These are phyloP conservation scores for Dianthus caryophyllus DNA, from an alignment of 148 eudicot species.

Conservation along the genomic window DNA sequence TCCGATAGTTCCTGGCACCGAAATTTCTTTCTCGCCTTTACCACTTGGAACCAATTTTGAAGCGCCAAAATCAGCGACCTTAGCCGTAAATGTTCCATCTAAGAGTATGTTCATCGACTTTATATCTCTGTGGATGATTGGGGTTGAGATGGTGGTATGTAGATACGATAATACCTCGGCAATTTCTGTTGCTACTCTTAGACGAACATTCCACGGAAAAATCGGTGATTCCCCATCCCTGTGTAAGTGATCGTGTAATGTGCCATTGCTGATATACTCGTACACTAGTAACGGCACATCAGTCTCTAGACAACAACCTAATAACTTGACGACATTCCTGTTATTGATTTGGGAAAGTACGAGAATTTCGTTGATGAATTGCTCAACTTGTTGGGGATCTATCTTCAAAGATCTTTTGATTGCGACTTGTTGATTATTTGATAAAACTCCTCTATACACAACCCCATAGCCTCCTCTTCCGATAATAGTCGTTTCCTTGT, in stretches of 20 bases:
- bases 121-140: constrained; percentile 26
- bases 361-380: constrained; percentile 24
- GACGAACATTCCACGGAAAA: constrained; percentile 15
- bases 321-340: constrained; percentile 22
- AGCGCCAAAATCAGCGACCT: constrained; percentile 29
- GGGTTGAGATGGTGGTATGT: constrained; percentile 24
- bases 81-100: constrained; percentile 18
- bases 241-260: constrained; percentile 22
- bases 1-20: constrained; percentile 22
- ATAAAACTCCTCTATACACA: constrained; percentile 2
- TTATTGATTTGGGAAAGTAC: constrained; percentile 22
- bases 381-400: constrained; percentile 19
- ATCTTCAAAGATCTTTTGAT: constrained; percentile 23
- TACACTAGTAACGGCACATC: constrained; percentile 23
- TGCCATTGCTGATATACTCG: constrained; percentile 24
- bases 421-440: constrained; percentile 19
- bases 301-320: constrained; percentile 25
- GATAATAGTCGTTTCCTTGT: constrained; percentile 4
- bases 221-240: neutral
- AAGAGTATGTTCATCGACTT: constrained; percentile 24
- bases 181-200: constrained; percentile 22
- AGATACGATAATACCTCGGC: constrained; percentile 24
- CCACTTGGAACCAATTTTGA: constrained; percentile 18
- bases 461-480: constrained; percentile 22
- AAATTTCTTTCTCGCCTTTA: constrained; percentile 12